A percentile compares a stretch with the other conserved stretches of the same genome.
phyloP scores from a whole-genome alignment of 371 early-diverging fungal genomes.

The Mortierella polycephala region DNA sequence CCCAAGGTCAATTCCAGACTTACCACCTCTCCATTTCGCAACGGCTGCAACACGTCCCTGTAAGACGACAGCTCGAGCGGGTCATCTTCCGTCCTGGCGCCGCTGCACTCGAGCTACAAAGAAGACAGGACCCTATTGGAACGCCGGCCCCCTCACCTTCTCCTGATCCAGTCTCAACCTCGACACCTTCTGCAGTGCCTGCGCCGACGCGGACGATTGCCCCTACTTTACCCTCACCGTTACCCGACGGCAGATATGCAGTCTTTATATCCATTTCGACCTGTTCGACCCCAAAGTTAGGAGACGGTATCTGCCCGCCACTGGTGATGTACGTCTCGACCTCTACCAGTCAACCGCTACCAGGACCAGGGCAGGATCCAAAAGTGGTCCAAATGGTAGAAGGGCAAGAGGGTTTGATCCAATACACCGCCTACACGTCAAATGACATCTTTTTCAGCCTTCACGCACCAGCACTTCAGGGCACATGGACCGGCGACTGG shows the following conservation, averaged over 20 bases:
- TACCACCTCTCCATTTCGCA: slow-evolving; percentile 43
- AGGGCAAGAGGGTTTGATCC: slow-evolving; percentile 37
- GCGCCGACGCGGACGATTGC: slow-evolving; percentile 29
- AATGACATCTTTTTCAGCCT: slow-evolving; percentile 57
- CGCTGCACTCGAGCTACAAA: slow-evolving; percentile 1
- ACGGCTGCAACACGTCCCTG: slow-evolving; percentile 23
- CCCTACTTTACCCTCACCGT: slow-evolving; percentile 26
- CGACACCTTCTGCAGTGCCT: slow-evolving; percentile 8
- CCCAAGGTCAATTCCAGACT: slow-evolving; percentile 34
- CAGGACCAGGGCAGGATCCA: slow-evolving; percentile 59
- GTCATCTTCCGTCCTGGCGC: slow-evolving; percentile 35
- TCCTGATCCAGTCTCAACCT: neutral
- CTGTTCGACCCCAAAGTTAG: slow-evolving; percentile 31
- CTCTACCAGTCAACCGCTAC: slow-evolving; percentile 56
- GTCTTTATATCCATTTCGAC: slow-evolving; percentile 51
- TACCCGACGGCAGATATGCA: slow-evolving; percentile 37
- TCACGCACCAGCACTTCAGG: slow-evolving; percentile 54
- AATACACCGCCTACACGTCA: slow-evolving; percentile 33
- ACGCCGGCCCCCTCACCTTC: neutral
- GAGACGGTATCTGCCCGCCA: slow-evolving; percentile 35
- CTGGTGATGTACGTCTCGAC: slow-evolving; percentile 59
- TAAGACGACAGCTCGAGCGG: slow-evolving; percentile 41
- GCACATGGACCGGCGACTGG: slow-evolving; percentile 62
- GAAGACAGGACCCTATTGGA: slow-evolving; percentile 9
- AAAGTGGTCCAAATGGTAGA: slow-evolving; percentile 45